A percentile compares a stretch with the other conserved stretches of the same genome.
phyloP scores from a whole-genome alignment of 176 grass and related monocot genomes.

The Canna indica region DNA sequence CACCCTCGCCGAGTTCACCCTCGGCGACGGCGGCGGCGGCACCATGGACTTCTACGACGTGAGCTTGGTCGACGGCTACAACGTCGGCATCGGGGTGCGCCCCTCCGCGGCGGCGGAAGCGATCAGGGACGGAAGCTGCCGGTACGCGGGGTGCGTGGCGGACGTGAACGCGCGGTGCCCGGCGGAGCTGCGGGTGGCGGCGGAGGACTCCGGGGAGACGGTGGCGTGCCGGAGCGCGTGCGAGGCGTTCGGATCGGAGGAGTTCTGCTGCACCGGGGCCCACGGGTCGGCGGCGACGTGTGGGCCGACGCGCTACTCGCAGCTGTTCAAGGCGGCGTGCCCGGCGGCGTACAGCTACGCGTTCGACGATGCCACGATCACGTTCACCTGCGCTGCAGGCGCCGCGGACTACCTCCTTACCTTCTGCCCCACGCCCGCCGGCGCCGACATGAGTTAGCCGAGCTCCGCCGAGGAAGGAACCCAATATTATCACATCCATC shows the following conservation, averaged over 20 bases:
- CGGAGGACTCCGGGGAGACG: constrained; percentile 6
- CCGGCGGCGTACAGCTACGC: constrained; percentile 60
- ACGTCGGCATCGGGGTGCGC: constrained; percentile 47
- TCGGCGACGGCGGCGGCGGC: constrained; percentile 22
- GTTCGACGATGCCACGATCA: constrained; percentile 57
- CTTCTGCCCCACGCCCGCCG: constrained; percentile 34
- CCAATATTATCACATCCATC: too few species aligned
- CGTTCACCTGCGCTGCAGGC: constrained; percentile 39
- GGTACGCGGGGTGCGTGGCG: constrained; percentile 26
- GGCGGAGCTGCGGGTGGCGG: constrained; percentile 27
- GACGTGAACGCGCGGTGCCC: constrained; percentile 50
- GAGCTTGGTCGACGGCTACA: constrained; percentile 14
- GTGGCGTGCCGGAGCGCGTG: constrained; percentile 58
- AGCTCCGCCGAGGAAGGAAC: too few species aligned
- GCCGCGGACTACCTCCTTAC: constrained; percentile 46
- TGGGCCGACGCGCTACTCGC: constrained; percentile 45
- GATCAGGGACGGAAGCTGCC: constrained; percentile 19
- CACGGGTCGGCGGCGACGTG: constrained; percentile 35
- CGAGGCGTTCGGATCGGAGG: constrained; percentile 34
- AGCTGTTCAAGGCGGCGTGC: constrained; percentile 50
- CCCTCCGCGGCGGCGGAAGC: constrained; percentile 24
- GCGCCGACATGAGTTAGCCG: not conserved
- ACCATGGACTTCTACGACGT: constrained; percentile 11
- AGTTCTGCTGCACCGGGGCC: constrained; percentile 56
- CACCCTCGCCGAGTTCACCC: constrained; percentile 55